Base-by-base conservation (phyloP, 2,329 filamentous ascomycete genomes). In the Pseudophaeomoniella oleicola region DNA sequence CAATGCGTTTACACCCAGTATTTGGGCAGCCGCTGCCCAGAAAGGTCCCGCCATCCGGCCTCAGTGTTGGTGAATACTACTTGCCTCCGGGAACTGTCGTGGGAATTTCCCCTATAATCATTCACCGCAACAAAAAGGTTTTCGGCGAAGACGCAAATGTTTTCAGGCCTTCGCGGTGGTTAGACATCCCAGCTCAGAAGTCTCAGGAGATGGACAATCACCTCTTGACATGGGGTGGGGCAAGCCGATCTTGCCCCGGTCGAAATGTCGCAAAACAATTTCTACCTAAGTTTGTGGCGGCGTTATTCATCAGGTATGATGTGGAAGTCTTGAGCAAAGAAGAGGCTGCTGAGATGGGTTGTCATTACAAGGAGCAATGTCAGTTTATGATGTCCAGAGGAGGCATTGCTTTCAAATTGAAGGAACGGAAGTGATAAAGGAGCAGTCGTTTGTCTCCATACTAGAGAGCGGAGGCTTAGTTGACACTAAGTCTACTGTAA, bases 1-100 rank as follows among this genome's bases (percentile, higher is more conserved):
- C 63, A 1, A 50, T 66, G 42, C 60, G 69, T 3, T 49, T 70
- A 9, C 64, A 70, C 42, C 67, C 69, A 1, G 58, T 56, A 2
- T 54, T 71, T 2, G 61, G 57, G 6, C 57, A 70, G 43, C 47
- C 61, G 0, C 62, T 71, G 12, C 66, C 72, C 46, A 64, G 71
- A 1, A 48, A 65, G 0, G 69, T 66, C 0, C 69, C 68, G 1
- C 32, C 45, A 0, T 50, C 45, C 4, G 62, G 65, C 0, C 45
- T 61, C 4, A 43, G 58, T 40, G 50, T 50, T 16, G 48, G 52
- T 46, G 44, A 52, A 38, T 43, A 46, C 12, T 50, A 46, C 35
- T 47, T 64, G n/a, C 55, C 59, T 2, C 48, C 44, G 2, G 57
- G 56, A 2, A 53, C 46, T 5, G 50, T 48, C 9, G 50, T 59